Percentiles rank a stretch among this genome's conserved stretches.
Evolutionary conservation across 805 yeast genomes (phyloP).

Genomic region (Metschnikowia continentalis): DNA sequence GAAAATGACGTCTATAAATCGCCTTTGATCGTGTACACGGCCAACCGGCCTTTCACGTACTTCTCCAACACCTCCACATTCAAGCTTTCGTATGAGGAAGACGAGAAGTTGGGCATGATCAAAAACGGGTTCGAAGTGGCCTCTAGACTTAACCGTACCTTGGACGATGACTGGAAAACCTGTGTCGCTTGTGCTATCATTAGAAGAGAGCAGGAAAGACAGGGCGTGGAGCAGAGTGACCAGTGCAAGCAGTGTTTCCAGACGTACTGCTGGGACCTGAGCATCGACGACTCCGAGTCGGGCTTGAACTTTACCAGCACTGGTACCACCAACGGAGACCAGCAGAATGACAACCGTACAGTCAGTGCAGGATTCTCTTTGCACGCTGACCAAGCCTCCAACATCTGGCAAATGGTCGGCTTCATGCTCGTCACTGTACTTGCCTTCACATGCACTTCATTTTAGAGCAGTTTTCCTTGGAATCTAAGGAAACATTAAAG

Average conservation of each 20-base stretch:
- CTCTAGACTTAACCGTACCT: slow-evolving; percentile 50
- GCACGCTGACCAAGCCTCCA: slow-evolving; percentile 3
- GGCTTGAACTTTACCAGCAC: slow-evolving; percentile 37
- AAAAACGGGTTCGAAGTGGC: slow-evolving; percentile 27
- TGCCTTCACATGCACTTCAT: slow-evolving; percentile 14
- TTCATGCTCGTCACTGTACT: slow-evolving; percentile 19
- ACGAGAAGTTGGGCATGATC: slow-evolving; percentile 23
- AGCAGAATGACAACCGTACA: slow-evolving; percentile 20
- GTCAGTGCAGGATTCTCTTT: slow-evolving; percentile 18
- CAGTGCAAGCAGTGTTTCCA: slow-evolving; percentile 72
- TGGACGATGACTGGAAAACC: slow-evolving; percentile 63
- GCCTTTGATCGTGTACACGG: slow-evolving; percentile 29
- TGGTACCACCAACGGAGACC: slow-evolving; percentile 31
- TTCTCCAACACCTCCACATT: slow-evolving; percentile 27
- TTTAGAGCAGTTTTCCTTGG: neutral
- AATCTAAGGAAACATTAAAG: no score
- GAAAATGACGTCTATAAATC: slow-evolving; percentile 12
- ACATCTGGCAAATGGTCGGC: slow-evolving; percentile 17
- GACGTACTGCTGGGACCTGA: slow-evolving; percentile 74
- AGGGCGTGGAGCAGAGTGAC: slow-evolving; percentile 53
- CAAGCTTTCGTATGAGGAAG: slow-evolving; percentile 23
- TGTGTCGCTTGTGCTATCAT: slow-evolving; percentile 83
- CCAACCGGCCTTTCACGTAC: slow-evolving; percentile 28
- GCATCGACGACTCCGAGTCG: slow-evolving; percentile 12
- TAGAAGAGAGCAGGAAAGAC: slow-evolving; percentile 72